These are phyloP conservation scores for Chloropicon primus DNA, from an alignment of 139 green algal genomes.

Conservation along the genomic window DNA sequence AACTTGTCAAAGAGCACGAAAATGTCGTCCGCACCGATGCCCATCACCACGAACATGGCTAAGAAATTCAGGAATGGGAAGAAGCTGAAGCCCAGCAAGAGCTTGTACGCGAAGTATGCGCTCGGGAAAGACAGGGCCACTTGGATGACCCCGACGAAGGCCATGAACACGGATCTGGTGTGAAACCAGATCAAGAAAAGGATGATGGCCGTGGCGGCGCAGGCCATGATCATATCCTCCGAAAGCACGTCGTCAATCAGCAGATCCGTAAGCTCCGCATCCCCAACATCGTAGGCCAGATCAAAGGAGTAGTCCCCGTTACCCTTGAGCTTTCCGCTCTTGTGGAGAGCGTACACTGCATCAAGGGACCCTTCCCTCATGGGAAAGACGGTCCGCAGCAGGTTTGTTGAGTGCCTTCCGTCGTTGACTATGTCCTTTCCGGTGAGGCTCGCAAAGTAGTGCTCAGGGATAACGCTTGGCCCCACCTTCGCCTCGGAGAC, in stretches of 20 bases:
- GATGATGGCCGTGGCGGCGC: not conserved
- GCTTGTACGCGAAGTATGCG: constrained; percentile 6
- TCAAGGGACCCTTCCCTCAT: not conserved
- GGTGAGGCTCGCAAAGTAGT: not conserved
- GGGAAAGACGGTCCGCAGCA: not conserved
- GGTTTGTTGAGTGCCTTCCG: not conserved
- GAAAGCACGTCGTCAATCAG: not conserved
- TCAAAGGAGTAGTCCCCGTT: not conserved
- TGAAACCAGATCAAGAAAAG: not conserved
- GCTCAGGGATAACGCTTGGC: not conserved
- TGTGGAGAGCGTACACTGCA: not conserved
- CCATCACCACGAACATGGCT: constrained; percentile 16
- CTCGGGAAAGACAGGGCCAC: constrained; percentile 8
- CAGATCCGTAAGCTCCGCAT: not conserved
- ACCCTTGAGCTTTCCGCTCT: not conserved
- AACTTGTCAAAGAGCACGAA: constrained; percentile 17
- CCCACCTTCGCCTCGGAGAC: not conserved
- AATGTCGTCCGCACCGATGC: constrained; percentile 11
- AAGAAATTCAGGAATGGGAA: constrained; percentile 26
- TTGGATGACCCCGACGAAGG: not conserved
- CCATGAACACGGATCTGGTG: not conserved
- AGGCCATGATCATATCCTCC: not conserved
- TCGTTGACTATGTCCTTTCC: not conserved
- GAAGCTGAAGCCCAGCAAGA: constrained; percentile 8
- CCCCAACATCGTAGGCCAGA: not conserved